phyloP scores from a whole-genome alignment of 2,329 filamentous ascomycete genomes.

The Cladosporium sp. region DNA sequence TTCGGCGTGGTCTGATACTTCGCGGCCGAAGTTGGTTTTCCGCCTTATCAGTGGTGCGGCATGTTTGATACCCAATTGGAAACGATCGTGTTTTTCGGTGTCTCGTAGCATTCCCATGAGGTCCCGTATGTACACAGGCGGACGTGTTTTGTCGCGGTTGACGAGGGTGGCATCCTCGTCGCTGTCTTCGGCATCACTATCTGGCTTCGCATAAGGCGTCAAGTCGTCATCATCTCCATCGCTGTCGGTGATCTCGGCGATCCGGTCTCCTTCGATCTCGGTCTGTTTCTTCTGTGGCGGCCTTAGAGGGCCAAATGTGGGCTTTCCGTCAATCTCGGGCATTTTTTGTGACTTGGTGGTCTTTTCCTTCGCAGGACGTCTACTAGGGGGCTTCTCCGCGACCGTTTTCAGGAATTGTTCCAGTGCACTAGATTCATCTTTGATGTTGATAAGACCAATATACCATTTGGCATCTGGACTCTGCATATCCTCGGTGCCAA shows the following conservation, averaged over 20 bases:
- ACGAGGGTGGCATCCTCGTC: conserved; percentile 89
- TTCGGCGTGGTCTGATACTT: conserved; percentile 77
- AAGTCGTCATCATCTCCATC: conserved; percentile 55
- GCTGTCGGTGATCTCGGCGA: conserved; percentile 29
- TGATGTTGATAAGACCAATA: conserved; percentile 57
- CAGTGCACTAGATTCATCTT: conserved; percentile 60
- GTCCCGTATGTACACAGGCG: conserved; percentile 88
- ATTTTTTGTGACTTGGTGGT: conserved; percentile 6
- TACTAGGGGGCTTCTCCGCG: neutral
- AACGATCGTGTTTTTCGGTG: conserved; percentile 76
- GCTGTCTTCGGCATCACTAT: conserved; percentile 83
- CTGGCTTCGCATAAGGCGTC: conserved; percentile 74
- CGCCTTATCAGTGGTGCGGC: conserved; percentile 78
- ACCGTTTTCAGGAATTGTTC: conserved; percentile 42
- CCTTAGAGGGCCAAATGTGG: conserved; percentile 26
- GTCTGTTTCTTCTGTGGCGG: conserved; percentile 24
- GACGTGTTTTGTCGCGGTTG: conserved; percentile 72
- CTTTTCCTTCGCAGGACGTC: neutral
- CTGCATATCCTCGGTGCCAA: conserved; percentile 74
- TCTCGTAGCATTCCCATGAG: conserved; percentile 74
- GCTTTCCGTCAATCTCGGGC: conserved; percentile 26
- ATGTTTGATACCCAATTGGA: conserved; percentile 71
- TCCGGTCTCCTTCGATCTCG: conserved; percentile 29
- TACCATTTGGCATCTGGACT: conserved; percentile 72
- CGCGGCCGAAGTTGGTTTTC: conserved; percentile 82